A percentile compares a stretch with the other conserved stretches of the same genome.
Evolutionary conservation across 1,284 basidiomycete species (phyloP).

Genomic region (Tylopilus orsonianus): DNA sequence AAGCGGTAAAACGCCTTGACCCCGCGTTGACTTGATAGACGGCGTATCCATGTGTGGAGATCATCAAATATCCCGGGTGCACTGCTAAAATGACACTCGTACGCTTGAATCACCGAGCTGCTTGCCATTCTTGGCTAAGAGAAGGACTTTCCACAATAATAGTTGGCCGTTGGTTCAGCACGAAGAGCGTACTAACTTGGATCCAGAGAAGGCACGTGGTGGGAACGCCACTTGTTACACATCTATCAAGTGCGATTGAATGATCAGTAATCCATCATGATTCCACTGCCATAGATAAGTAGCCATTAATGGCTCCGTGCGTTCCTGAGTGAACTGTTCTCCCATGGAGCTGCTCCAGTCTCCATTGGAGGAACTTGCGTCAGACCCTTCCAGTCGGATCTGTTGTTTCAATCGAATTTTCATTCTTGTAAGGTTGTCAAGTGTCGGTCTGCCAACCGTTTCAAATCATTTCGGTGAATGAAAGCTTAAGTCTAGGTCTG

Average conservation of each 20-base stretch:
- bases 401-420: constrained; percentile 8
- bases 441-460: no score
- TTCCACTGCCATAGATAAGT: no score
- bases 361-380: neutral
- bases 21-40: neutral
- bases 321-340: neutral
- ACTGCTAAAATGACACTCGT: no score
- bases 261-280: no score
- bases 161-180: no score
- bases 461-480: neutral
- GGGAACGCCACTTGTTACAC: neutral
- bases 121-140: neutral
- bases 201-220: no score
- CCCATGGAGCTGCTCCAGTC: neutral
- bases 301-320: neutral
- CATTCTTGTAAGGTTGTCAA: no score
- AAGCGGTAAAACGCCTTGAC: constrained; percentile 42
- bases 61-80: no score
- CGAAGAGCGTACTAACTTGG: no score
- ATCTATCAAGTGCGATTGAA: no score
- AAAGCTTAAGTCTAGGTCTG: neutral
- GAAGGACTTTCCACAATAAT: no score
- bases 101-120: no score
- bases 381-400: neutral
- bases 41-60: neutral